Evolutionary conservation across 2,329 filamentous ascomycete species (phyloP).

Genomic region (Arthrobotrys conoides): DNA sequence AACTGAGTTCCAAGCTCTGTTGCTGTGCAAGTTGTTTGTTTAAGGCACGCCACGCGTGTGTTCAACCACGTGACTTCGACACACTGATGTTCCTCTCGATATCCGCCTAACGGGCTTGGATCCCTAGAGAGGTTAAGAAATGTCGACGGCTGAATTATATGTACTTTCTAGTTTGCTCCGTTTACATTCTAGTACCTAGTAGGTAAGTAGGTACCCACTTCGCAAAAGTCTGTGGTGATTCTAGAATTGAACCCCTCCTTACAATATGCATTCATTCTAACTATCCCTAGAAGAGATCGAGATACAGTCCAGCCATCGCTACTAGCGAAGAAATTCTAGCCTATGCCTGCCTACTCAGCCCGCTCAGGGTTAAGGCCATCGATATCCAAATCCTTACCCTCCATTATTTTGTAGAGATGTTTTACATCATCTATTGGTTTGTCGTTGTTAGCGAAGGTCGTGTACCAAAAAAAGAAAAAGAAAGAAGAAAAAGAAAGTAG

Average conservation of each 20-base stretch:
- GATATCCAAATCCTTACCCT: conserved; percentile 87
- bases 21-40: conserved; percentile 11
- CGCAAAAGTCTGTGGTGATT: background rate
- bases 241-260: too few species aligned
- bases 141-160: too few species aligned
- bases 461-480: background rate
- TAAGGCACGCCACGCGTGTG: background rate
- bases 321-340: background rate
- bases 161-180: too few species aligned
- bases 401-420: conserved; percentile 88
- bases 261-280: background rate
- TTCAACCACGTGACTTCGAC: background rate
- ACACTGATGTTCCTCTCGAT: too few species aligned
- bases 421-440: conserved; percentile 83
- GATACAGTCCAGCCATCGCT: background rate
- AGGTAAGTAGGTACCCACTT: too few species aligned
- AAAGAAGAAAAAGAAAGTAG: too few species aligned
- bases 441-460: background rate
- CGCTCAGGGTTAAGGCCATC: conserved; percentile 69
- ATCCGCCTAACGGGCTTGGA: too few species aligned
- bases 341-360: background rate
- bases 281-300: background rate
- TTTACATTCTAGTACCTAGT: background rate
- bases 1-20: background rate
- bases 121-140: too few species aligned